A percentile compares a stretch with the other conserved stretches of the same genome.
phyloP scores from a whole-genome alignment of 169 alveolate species.

The Besnoitia besnoiti region DNA sequence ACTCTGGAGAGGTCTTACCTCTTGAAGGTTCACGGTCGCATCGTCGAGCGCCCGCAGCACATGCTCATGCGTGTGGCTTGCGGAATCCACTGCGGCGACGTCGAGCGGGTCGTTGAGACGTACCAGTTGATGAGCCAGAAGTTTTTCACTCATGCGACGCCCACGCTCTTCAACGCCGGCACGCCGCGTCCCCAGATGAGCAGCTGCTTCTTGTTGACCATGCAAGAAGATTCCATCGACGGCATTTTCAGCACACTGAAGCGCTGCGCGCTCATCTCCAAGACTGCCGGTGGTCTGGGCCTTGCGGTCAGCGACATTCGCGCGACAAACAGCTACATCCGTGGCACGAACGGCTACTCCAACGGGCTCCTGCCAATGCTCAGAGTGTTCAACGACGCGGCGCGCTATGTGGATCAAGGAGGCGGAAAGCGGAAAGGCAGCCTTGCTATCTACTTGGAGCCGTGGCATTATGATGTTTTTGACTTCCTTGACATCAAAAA shows the following conservation, averaged over 20 bases:
- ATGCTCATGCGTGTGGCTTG: slow-evolving; percentile 97
- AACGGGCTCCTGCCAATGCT: slow-evolving; percentile 99
- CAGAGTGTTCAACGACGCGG: slow-evolving; percentile 78
- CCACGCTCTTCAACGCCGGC: slow-evolving; percentile 98
- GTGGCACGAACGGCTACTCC: slow-evolving; percentile 98
- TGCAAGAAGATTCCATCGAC: slow-evolving; percentile 93
- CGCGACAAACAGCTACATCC: slow-evolving; percentile 95
- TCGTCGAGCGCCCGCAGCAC: slow-evolving; percentile 98
- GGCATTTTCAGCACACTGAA: slow-evolving; percentile 95
- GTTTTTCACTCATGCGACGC: slow-evolving; percentile 99
- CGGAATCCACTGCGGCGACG: slow-evolving; percentile 96
- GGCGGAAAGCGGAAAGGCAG: slow-evolving; percentile 98
- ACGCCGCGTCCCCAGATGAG: slow-evolving; percentile 97
- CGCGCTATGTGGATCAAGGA: slow-evolving; percentile 84
- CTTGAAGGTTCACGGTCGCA: slow-evolving; percentile 84
- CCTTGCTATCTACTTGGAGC: slow-evolving; percentile 98
- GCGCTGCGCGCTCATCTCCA: slow-evolving; percentile 94
- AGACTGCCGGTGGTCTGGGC: slow-evolving; percentile 99
- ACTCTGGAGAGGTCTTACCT: slow-evolving; percentile 90
- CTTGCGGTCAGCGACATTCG: slow-evolving; percentile 95
- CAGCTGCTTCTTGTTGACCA: slow-evolving; percentile 74
- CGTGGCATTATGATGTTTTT: slow-evolving; percentile 99
- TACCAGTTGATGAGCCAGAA: slow-evolving; percentile 95
- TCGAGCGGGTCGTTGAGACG: slow-evolving; percentile 82
- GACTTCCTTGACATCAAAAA: slow-evolving; percentile 95